Evolutionary conservation across 2,329 filamentous ascomycete species (phyloP), one percentile per base, ranked within the genome.

Genomic region (Calonectria hawksworthii): DNA sequence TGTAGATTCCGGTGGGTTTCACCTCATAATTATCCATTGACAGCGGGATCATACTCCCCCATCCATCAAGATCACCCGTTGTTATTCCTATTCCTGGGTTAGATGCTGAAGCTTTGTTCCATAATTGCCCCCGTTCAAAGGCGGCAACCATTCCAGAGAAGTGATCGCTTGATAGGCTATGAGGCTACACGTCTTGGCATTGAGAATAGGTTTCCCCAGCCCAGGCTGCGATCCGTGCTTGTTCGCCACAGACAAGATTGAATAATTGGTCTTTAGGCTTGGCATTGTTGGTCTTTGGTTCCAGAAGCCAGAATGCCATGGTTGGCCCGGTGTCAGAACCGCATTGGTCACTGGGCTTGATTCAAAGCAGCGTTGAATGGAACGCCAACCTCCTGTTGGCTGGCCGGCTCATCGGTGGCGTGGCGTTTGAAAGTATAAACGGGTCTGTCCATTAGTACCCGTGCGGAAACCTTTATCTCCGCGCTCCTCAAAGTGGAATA

Each of bases 41-140:
- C 47, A 32, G 52, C 18, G 30, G 50, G 28, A 26, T n/a, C 51
- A 64, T 50, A 32, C 61, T 51, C 59, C n/a, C 14, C 52, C 6
- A 36, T 26, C 52, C 41, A 73, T 70, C 77, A 76, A 73, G 73
- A 67, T 76, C 66, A 70, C n/a, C 23, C 36, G 47, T 41, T 73
- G 61, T 41, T 56, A 56, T 32, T 65, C n/a, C 68, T 73, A 72
- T 73, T 70, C 68, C 76, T 50, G 68, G 50, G 61, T 36, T 72
- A 72, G 61, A 41, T 52, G 32, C 18, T 6, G 23, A 67, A 73
- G 78, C 79, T 81, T 80, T 80, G 80, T 80, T 61, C 69, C 41
- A 21, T 32, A 41, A 41, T 72, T 73, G 47, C 44, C 36, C n/a
- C 59, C 44, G 38, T 68, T 74, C 77, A 80, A 79, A 81, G 77